phyloP scores from a whole-genome alignment of 2,329 filamentous ascomycete genomes.

The Coleophoma eucalyptorum region DNA sequence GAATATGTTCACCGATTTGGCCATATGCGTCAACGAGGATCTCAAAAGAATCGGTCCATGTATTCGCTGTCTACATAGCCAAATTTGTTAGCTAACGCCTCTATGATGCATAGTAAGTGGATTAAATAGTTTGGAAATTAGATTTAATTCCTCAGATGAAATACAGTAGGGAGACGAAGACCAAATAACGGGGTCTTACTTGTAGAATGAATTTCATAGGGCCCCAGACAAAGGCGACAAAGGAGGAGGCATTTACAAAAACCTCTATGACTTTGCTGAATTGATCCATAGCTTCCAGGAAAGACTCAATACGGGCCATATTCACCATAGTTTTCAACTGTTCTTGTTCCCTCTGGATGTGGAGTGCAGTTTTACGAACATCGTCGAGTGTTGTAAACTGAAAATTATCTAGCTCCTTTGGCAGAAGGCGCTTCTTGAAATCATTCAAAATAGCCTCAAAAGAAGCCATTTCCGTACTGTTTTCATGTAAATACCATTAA shows the following conservation, averaged over 20 bases:
- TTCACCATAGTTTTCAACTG: constrained; percentile 19
- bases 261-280: constrained; percentile 31
- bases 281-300: constrained; percentile 32
- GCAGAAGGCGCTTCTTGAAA: constrained; percentile 9
- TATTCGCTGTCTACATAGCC: constrained; percentile 22
- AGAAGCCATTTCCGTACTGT: no score
- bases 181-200: no score
- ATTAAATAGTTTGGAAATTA: no score
- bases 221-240: constrained; percentile 31
- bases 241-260: constrained; percentile 27
- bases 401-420: constrained; percentile 10
- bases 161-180: no score
- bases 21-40: constrained; percentile 32
- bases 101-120: no score
- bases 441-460: constrained; percentile 10
- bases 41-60: constrained; percentile 30
- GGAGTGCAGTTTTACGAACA: constrained; percentile 12
- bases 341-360: constrained; percentile 26
- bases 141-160: no score
- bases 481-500: constrained; percentile 4
- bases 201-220: constrained; percentile 34
- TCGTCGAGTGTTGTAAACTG: constrained; percentile 16
- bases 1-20: constrained; percentile 33
- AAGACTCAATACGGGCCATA: constrained; percentile 24
- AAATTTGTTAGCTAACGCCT: background rate